Conservation (phyloP, 495 filamentous ascomycete species). For the Penicillium egyptiacum region DNA sequence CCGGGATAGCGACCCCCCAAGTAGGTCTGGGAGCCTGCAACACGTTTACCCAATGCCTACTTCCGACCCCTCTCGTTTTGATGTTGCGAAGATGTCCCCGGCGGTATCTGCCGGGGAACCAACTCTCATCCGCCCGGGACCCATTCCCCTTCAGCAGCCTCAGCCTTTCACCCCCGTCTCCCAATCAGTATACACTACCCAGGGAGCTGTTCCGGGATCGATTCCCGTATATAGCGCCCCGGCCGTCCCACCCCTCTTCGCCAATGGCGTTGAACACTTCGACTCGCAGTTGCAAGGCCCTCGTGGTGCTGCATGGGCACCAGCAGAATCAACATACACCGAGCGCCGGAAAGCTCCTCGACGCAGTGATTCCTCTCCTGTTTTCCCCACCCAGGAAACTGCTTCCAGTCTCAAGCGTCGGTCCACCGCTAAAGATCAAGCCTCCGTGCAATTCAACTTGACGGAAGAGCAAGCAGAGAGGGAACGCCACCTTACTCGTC, state of each 20-base stretch:
- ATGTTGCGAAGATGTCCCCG: conserved; percentile 50
- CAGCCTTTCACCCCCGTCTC: conserved; percentile 58
- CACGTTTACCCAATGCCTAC: conserved; percentile 60
- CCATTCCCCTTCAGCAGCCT: conserved; percentile 58
- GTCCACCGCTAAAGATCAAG: conserved; percentile 42
- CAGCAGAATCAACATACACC: conserved; percentile 7
- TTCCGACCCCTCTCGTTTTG: conserved; percentile 59
- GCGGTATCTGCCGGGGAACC: conserved; percentile 44
- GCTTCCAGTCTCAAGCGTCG: conserved; percentile 37
- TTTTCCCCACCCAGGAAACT: conserved; percentile 30
- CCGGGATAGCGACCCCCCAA: conserved; percentile 28
- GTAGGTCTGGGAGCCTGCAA: conserved; percentile 42
- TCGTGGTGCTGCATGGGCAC: conserved; percentile 19
- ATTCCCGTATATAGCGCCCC: conserved; percentile 39
- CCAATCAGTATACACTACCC: conserved; percentile 51
- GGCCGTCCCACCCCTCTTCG: conserved; percentile 34
- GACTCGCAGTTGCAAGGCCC: conserved; percentile 26
- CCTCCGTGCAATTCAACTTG: conserved; percentile 49
- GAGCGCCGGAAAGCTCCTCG: conserved; percentile 23
- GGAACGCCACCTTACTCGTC: conserved; percentile 41
- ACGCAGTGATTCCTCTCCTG: conserved; percentile 38
- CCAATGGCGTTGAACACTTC: conserved; percentile 27
- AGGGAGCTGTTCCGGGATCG: conserved; percentile 31
- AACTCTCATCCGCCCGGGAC: conserved; percentile 47
- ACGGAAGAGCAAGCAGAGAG: conserved; percentile 50